These are phyloP conservation scores for Scheffersomyces stipitis DNA, from an alignment of 805 yeast genomes.

Conservation along the genomic window DNA sequence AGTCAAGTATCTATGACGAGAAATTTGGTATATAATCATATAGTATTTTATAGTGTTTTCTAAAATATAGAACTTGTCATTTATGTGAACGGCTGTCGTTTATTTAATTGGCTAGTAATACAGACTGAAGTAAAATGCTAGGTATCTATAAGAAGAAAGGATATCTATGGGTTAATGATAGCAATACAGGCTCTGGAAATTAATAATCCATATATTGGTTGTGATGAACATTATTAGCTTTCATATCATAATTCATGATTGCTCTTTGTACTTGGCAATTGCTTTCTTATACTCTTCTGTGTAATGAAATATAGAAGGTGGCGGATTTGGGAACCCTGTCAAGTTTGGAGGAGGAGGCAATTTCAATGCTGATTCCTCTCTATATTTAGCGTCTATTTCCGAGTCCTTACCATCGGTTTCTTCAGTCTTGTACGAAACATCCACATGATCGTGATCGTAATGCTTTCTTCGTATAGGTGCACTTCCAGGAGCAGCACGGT, in stretches of 20 bases:
- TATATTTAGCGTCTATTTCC: conserved; percentile 14
- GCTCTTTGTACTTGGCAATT: conserved; percentile 6
- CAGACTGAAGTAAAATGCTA: too few species aligned
- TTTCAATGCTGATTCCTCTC: conserved; percentile 11
- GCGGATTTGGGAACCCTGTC: conserved; percentile 34
- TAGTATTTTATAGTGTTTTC: too few species aligned
- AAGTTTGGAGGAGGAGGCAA: conserved; percentile 36
- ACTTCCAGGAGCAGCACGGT: conserved; percentile 29
- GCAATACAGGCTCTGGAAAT: too few species aligned
- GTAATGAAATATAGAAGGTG: conserved; percentile 26
- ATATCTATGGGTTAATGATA: too few species aligned
- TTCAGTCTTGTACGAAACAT: neutral
- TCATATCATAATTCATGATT: too few species aligned
- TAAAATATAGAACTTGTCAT: too few species aligned
- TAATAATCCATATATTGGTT: too few species aligned
- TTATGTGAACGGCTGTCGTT: too few species aligned
- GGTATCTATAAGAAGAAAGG: too few species aligned
- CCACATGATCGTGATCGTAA: neutral
- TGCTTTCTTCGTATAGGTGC: neutral
- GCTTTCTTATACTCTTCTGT: conserved; percentile 24
- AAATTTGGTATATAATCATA: neutral
- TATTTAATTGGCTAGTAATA: too few species aligned
- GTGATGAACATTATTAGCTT: too few species aligned
- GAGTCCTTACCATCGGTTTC: neutral
- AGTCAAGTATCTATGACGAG: neutral